Conservation (phyloP, 306 rosid genomes). For the Cicer chorassanicum region DNA sequence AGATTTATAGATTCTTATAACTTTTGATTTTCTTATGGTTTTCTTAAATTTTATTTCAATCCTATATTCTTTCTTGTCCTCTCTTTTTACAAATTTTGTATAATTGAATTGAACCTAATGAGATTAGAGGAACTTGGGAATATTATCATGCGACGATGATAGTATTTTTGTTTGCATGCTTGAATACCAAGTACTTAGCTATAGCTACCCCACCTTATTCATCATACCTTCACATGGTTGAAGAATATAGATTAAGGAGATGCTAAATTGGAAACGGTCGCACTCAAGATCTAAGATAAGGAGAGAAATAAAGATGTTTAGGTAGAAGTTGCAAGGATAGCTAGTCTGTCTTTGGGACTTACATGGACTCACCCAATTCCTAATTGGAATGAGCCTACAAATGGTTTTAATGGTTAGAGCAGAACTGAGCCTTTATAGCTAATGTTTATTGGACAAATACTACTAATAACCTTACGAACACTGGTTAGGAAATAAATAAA, state of each 20-base stretch:
- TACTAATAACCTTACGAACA: not conserved
- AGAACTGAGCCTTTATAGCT: not conserved
- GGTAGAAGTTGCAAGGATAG: not conserved
- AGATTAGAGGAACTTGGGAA: slow-evolving; percentile 18
- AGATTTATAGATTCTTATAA: not conserved
- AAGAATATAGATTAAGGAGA: not conserved
- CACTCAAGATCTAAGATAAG: not conserved
- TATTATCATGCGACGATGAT: not conserved
- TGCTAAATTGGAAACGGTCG: not conserved
- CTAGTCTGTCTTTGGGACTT: not conserved
- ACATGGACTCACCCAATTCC: too few relatives aligned
- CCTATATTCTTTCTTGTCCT: slow-evolving; percentile 15
- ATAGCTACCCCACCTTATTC: not conserved
- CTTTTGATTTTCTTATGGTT: slow-evolving; percentile 19
- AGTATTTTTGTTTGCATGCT: not conserved
- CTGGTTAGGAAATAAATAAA: not conserved
- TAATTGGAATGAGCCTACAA: not conserved
- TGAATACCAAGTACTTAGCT: not conserved
- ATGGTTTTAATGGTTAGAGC: not conserved
- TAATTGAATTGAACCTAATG: not conserved
- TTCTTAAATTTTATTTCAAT: slow-evolving; percentile 18
- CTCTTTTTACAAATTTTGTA: not conserved
- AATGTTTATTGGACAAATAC: not conserved
- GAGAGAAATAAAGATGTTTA: not conserved
- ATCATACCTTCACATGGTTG: not conserved